These are phyloP conservation scores for Skeletonema tropicum DNA, from an alignment of 108 stramenopile genomes.

Conservation along the genomic window DNA sequence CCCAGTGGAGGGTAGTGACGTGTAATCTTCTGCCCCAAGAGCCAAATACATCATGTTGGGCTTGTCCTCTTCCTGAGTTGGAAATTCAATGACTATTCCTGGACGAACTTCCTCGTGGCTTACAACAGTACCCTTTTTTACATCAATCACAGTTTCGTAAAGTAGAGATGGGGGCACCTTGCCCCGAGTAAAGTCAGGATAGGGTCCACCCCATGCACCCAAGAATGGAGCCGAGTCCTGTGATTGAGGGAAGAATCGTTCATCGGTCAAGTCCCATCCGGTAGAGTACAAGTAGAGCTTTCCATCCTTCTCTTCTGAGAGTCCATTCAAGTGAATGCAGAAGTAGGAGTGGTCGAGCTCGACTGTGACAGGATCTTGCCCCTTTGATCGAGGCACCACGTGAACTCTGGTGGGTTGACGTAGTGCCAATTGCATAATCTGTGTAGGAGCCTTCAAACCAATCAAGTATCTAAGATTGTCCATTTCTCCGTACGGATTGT, in stretches of 20 bases:
- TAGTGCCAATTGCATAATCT: slow-evolving; percentile 27
- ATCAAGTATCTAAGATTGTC: slow-evolving; percentile 49
- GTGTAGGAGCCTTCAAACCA: slow-evolving; percentile 32
- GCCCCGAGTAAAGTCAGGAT: slow-evolving; percentile 14
- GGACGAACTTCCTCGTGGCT: slow-evolving; percentile 16
- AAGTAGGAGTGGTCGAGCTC: slow-evolving; percentile 18
- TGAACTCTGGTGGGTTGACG: slow-evolving; percentile 11
- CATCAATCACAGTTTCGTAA: slow-evolving; percentile 22
- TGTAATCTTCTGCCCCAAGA: slow-evolving; percentile 10
- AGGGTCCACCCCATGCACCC: slow-evolving; percentile 16
- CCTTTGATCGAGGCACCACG: slow-evolving; percentile 12
- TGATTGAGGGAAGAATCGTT: slow-evolving; percentile 17
- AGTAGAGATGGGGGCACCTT: slow-evolving; percentile 17
- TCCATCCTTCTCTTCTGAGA: slow-evolving; percentile 5
- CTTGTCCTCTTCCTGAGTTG: slow-evolving; percentile 14
- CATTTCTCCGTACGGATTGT: slow-evolving; percentile 25
- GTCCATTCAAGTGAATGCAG: slow-evolving; percentile 14
- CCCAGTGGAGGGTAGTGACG: slow-evolving; percentile 15
- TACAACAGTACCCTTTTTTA: neutral
- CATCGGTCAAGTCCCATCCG: slow-evolving; percentile 29
- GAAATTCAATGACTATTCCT: slow-evolving; percentile 28
- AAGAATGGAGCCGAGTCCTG: slow-evolving; percentile 16
- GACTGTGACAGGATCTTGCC: slow-evolving; percentile 8
- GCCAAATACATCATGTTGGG: slow-evolving; percentile 21
- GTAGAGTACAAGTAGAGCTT: slow-evolving; percentile 21